Base-by-base conservation (phyloP, 179 eudicot species). In the Beta lomatogona region DNA sequence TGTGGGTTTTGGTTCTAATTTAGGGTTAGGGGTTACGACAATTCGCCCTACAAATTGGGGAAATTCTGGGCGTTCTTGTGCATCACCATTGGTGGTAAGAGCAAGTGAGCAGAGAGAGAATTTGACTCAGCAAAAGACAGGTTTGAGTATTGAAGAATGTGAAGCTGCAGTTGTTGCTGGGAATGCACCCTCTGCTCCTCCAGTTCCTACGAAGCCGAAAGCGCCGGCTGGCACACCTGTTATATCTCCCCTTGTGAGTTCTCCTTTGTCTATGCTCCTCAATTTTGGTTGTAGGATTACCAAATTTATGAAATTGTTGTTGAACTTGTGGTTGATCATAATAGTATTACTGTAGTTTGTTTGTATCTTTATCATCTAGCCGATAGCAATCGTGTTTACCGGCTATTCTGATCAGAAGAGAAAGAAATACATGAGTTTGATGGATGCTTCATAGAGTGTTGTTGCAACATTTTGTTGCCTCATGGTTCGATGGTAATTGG, bases 81-180 rank as follows among this genome's bases (percentile, higher is more conserved):
- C 83, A 46, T 82, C 80, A 11, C 46, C 61, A 58, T 80, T 88
- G 2, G 58, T 71, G 16, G 86, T 91, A n/a, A 94, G 84, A 70
- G 92, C 94, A 3, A 83, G 88, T 52, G 87, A 87, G 54, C 81
- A 21, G 61, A 63, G 79, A 4, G 89, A 83, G 57, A 89, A 83
- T 54, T 83, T 86, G 9, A 64, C 87, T 3, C 71, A 77, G 80
- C 10, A 72, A 61, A 89, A 89, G 77, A 55, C 65, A 25, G 91
- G 91, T 0, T 52, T 72, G 83, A 94, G 85, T 63, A 91, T 85
- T 81, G 98, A 86, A 45, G 97, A 97, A 71, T 94, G 97, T 77
- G 99, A 97, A 81, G 97, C 99, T 75, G 94, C 95, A 71, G 97
- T 93, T 13, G 98, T 91, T 6, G 93, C 97, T 15, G 98, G 99